Percentiles rank a stretch among this genome's conserved stretches.
phyloP scores from a whole-genome alignment of 805 yeast species.

The Candida boleticola region DNA sequence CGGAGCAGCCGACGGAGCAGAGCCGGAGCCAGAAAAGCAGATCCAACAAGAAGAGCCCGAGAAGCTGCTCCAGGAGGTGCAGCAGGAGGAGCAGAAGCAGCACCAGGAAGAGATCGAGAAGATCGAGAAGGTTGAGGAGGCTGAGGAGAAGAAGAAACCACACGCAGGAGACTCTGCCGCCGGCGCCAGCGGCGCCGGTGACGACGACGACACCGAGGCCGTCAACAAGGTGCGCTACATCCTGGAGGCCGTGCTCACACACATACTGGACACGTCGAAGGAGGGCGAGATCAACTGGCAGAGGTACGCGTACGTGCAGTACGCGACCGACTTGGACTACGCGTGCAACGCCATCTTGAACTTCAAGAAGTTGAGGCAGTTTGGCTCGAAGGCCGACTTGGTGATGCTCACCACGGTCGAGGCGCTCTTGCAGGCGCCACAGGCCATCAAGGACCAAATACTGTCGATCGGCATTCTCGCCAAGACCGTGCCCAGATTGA shows the following conservation, averaged over 20 bases:
- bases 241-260: background rate
- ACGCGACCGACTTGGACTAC: conserved; percentile 54
- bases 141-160: background rate
- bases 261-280: background rate
- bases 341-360: conserved; percentile 53
- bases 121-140: background rate
- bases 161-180: background rate
- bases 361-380: conserved; percentile 31
- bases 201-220: background rate
- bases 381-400: conserved; percentile 11
- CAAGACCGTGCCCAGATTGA: conserved; percentile 4
- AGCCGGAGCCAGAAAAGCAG: background rate
- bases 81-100: background rate
- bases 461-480: background rate
- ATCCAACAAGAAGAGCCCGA: background rate
- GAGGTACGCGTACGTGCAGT: conserved; percentile 55
- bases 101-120: conserved; percentile 3
- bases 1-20: background rate
- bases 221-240: background rate
- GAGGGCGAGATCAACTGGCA: conserved; percentile 8
- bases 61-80: background rate
- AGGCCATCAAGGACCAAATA: background rate
- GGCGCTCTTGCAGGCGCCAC: background rate
- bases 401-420: conserved; percentile 10
- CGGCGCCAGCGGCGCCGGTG: background rate